phyloP scores from a whole-genome alignment of 768 basidiomycete genomes.

The Floccularia luteovirens region DNA sequence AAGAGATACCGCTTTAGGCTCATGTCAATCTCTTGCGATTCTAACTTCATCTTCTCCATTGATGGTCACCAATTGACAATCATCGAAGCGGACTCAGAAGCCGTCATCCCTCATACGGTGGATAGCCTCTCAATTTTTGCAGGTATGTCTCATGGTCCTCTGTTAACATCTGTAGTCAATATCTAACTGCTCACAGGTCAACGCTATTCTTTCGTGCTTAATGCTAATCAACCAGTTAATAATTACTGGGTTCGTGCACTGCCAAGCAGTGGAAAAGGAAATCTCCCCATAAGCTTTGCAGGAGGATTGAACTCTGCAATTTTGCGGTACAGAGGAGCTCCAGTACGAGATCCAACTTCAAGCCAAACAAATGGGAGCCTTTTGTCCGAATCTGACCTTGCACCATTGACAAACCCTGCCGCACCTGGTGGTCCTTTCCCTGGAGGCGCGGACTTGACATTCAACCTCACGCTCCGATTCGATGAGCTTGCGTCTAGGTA shows the following conservation, averaged over 20 bases:
- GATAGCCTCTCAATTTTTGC: slow-evolving; percentile 34
- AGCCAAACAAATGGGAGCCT: slow-evolving; percentile 6
- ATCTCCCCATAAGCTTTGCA: neutral
- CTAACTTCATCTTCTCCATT: slow-evolving; percentile 28
- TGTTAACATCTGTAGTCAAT: slow-evolving; percentile 26
- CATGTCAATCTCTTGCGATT: slow-evolving; percentile 37
- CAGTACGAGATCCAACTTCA: slow-evolving; percentile 23
- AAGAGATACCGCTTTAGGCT: slow-evolving; percentile 46
- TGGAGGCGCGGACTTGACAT: slow-evolving; percentile 20
- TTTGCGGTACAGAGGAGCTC: slow-evolving; percentile 29
- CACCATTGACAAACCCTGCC: slow-evolving; percentile 11
- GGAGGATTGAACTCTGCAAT: slow-evolving; percentile 15
- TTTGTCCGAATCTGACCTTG: slow-evolving; percentile 7
- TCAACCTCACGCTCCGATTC: slow-evolving; percentile 9
- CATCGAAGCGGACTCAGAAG: neutral
- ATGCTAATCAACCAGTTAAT: slow-evolving; percentile 29
- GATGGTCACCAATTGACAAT: slow-evolving; percentile 23
- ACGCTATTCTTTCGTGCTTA: slow-evolving; percentile 36
- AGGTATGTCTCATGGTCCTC: slow-evolving; percentile 11
- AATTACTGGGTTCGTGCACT: slow-evolving; percentile 50
- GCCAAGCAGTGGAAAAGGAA: slow-evolving; percentile 8
- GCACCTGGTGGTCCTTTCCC: slow-evolving; percentile 22
- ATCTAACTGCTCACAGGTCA: slow-evolving; percentile 33
- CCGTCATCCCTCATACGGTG: neutral
- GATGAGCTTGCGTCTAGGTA: slow-evolving; percentile 13